phyloP scores from a whole-genome alignment of 129 eudicot genomes.

The Cynara cardunculus region DNA sequence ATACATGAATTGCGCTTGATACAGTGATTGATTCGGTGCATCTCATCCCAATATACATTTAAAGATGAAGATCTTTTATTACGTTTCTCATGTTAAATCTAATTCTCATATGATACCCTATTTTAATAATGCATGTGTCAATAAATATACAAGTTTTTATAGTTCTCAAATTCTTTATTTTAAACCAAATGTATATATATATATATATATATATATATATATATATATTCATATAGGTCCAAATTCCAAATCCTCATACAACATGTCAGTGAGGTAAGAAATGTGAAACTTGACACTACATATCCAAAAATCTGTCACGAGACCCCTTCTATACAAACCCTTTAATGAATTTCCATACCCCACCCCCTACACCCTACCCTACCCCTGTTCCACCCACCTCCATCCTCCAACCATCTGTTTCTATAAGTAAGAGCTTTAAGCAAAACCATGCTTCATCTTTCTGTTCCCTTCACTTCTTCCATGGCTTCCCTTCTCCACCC shows the following conservation, averaged over 20 bases:
- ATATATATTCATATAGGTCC: constrained; percentile 10
- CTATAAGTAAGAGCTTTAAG: constrained; percentile 43
- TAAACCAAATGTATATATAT: no score
- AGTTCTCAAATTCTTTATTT: no score
- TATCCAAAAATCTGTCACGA: constrained; percentile 56
- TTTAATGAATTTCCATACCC: constrained; percentile 16
- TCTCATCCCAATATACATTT: no score
- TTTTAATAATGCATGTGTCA: no score
- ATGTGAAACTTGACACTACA: constrained; percentile 26
- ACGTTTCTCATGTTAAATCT: no score
- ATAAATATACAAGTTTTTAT: no score
- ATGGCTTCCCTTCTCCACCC: constrained; percentile 30
- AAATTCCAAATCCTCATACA: constrained; percentile 22
- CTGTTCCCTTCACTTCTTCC: constrained; percentile 22
- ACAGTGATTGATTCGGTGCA: no score
- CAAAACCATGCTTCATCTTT: constrained; percentile 41
- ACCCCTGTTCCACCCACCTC: constrained; percentile 1
- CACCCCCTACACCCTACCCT: not conserved
- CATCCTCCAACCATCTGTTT: constrained; percentile 33
- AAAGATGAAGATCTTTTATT: no score
- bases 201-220: not conserved
- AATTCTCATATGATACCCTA: no score
- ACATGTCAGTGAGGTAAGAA: constrained; percentile 18
- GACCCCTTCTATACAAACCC: constrained; percentile 34
- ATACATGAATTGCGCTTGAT: no score